Evolutionary conservation across 768 basidiomycete genomes (phyloP).

Genomic region (Kondoa malvinella): DNA sequence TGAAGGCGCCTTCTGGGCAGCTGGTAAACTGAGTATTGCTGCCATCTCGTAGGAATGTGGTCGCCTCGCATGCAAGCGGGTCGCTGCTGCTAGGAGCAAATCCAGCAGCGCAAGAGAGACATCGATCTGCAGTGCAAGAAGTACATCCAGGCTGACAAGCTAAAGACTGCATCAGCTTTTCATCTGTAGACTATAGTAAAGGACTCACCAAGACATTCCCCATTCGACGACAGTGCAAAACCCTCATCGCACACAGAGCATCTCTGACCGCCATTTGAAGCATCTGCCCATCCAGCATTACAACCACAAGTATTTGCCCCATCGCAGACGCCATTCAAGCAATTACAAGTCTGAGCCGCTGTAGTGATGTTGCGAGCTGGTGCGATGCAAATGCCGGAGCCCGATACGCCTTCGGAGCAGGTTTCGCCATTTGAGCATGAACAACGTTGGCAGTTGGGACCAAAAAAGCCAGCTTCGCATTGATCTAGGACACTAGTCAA

Average conservation of each 20-base stretch:
- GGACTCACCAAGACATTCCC: constrained; percentile 52
- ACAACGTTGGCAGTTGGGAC: constrained; percentile 51
- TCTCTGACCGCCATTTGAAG: constrained; percentile 41
- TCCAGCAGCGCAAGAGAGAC: constrained; percentile 50
- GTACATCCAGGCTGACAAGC: constrained; percentile 60
- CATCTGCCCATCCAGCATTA: constrained; percentile 56
- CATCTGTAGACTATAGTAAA: constrained; percentile 5
- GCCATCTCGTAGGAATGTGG: constrained; percentile 25
- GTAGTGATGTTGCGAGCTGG: constrained; percentile 36
- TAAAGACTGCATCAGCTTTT: constrained; percentile 22
- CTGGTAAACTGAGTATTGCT: constrained; percentile 36
- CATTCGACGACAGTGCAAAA: constrained; percentile 52
- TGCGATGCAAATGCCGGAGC: constrained; percentile 53
- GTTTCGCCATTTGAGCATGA: constrained; percentile 44
- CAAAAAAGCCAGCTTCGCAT: constrained; percentile 59
- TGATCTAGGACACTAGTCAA: constrained; percentile 35
- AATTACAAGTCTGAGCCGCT: constrained; percentile 48
- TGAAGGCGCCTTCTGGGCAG: constrained; percentile 55
- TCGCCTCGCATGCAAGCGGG: constrained; percentile 49
- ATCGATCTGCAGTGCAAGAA: constrained; percentile 53
- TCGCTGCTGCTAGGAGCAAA: constrained; percentile 48
- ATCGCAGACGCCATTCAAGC: constrained; percentile 60
- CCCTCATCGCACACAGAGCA: constrained; percentile 59
- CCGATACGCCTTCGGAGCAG: constrained; percentile 68
- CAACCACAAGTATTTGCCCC: constrained; percentile 55